These are phyloP conservation scores for Polyporus arcularius DNA, from an alignment of 768 basidiomycete species.

Conservation along the genomic window DNA sequence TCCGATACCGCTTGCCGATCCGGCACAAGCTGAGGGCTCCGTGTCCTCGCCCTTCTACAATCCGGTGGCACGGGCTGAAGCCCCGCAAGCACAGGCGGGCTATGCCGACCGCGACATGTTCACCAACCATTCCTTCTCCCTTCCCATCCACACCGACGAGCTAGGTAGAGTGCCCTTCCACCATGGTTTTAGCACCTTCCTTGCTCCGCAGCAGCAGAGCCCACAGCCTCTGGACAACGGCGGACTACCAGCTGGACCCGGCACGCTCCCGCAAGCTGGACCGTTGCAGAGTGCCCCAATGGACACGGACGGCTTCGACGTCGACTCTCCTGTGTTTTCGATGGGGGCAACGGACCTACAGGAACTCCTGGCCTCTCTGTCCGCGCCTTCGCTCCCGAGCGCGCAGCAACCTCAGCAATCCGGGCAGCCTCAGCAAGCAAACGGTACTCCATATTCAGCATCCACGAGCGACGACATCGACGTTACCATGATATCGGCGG, in stretches of 20 bases:
- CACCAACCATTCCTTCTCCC: neutral
- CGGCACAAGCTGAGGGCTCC: no score
- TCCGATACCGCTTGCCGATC: no score
- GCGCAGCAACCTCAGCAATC: neutral
- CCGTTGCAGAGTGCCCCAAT: neutral
- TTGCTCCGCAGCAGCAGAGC: neutral
- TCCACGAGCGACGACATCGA: slow-evolving; percentile 17
- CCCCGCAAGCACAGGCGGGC: neutral
- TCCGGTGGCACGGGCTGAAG: no score
- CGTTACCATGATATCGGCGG: slow-evolving; percentile 1
- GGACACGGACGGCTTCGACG: neutral
- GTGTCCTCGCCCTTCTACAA: no score
- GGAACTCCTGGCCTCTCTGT: neutral
- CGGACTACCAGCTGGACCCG: neutral
- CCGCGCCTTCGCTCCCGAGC: neutral
- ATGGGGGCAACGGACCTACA: neutral
- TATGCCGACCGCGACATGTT: slow-evolving; percentile 15
- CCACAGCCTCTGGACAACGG: neutral
- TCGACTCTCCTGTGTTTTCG: neutral
- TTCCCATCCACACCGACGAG: slow-evolving; percentile 26
- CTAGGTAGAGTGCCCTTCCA: slow-evolving; percentile 46
- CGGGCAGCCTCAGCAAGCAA: neutral
- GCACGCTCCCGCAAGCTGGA: neutral
- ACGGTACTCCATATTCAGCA: neutral
- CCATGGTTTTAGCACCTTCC: slow-evolving; percentile 20